phyloP scores from a whole-genome alignment of 345 rosid genomes.

The Acer yangbiense region DNA sequence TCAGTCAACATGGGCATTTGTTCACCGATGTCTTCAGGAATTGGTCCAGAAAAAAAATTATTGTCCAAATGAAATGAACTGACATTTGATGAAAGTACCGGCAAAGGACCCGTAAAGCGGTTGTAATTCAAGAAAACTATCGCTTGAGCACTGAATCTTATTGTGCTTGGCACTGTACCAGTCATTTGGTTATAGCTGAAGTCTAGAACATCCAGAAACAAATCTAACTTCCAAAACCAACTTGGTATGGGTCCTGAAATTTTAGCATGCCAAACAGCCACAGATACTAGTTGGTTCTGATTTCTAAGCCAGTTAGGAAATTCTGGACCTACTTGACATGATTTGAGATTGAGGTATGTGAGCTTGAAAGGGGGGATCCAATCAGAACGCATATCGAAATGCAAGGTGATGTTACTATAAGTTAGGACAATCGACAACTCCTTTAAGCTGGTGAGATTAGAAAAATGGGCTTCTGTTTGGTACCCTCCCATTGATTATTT shows the following conservation, averaged over 20 bases:
- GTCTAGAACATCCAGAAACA: slow-evolving; percentile 7
- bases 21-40: slow-evolving; percentile 10
- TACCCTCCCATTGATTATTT: slow-evolving; percentile 21
- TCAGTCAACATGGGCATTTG: slow-evolving; percentile 16
- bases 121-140: slow-evolving; percentile 23
- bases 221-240: slow-evolving; percentile 27
- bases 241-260: slow-evolving; percentile 16
- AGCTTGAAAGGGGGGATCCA: slow-evolving; percentile 38
- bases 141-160: not conserved
- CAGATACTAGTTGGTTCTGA: slow-evolving; percentile 11
- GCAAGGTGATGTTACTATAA: not conserved
- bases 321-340: slow-evolving; percentile 25
- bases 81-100: slow-evolving; percentile 27
- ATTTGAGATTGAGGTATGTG: slow-evolving; percentile 12
- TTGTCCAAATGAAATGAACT: slow-evolving; percentile 6
- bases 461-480: not conserved
- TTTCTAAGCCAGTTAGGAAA: slow-evolving; percentile 31
- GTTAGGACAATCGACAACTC: not conserved
- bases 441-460: not conserved
- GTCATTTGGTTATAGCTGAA: slow-evolving; percentile 18
- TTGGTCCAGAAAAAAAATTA: slow-evolving; percentile 29
- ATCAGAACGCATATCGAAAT: not conserved
- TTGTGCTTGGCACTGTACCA: slow-evolving; percentile 13
- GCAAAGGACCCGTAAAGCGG: slow-evolving; percentile 27
- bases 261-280: slow-evolving; percentile 7